Evolutionary conservation across 768 basidiomycete species (phyloP), one percentile per base, ranked within the genome.

Genomic region (Dioszegia crocea): DNA sequence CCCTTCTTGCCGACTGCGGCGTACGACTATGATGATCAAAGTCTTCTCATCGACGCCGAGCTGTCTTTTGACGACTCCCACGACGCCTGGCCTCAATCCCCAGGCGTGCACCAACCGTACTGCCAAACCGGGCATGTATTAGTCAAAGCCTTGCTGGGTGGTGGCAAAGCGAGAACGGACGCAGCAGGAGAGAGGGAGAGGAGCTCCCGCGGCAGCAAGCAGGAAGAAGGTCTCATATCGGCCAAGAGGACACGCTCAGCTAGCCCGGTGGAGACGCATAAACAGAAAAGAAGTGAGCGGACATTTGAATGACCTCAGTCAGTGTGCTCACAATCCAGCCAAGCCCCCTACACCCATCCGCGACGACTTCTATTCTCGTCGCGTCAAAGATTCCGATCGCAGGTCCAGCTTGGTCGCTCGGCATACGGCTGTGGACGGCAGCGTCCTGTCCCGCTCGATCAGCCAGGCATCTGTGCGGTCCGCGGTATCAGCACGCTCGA

Each of bases 61-160:
- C 59, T 46, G 19, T 40, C 52, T 5, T 60, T 55, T 38, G 59
- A 60, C 49, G 48, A 53, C 8, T 50, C 57, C 8, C 36, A 29
- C 19, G 58, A 53, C 1, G 36, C 51, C 3, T 60, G 50, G 39
- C 39, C 47, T 21, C 19, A 33, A 19, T 17, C 40, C 4, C 33
- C 31, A 3, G 23, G 27, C 56, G 29, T 30, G 46, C 17, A 14
- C n/a, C n/a, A n/a, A n/a, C n/a, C n/a, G n/a, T n/a, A n/a, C n/a
- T 8, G 19, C 46, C 23, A 6, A 31, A 21, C 16, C 12, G 45
- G 45, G n/a, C 24, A 24, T 21, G 9, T n/a, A n/a, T n/a, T n/a
- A n/a, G n/a, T n/a, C n/a, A n/a, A n/a, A n/a, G n/a, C n/a, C n/a
- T n/a, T n/a, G n/a, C n/a, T n/a, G n/a, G n/a, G n/a, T n/a, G n/a